A percentile compares a stretch with the other conserved stretches of the same genome.
These are phyloP conservation scores for Nitzschia sp. DNA, from an alignment of 108 stramenopile species.

Conservation along the genomic window DNA sequence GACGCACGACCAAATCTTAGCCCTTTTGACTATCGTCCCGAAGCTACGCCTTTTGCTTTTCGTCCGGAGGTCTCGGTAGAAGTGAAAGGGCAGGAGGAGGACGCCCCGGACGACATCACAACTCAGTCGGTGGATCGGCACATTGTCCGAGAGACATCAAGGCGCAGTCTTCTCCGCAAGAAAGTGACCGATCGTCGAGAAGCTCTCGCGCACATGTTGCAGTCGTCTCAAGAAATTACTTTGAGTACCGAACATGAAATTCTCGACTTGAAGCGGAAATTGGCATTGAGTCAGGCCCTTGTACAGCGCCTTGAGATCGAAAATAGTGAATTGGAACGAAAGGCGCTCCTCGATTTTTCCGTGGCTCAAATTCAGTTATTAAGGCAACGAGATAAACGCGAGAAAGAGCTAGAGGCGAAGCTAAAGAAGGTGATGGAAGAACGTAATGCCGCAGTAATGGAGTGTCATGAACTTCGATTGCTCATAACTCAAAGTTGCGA, in stretches of 20 bases:
- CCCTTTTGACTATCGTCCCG: neutral
- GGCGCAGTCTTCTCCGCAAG: conserved; percentile 5
- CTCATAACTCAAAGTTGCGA: conserved; percentile 1
- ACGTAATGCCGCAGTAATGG: conserved; percentile 14
- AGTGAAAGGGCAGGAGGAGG: neutral
- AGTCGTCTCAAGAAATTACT: conserved; percentile 2
- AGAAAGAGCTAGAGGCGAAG: conserved; percentile 3
- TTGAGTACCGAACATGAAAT: conserved; percentile 6
- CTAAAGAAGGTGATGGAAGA: conserved; percentile 11
- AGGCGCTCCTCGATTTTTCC: neutral
- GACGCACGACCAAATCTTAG: no score
- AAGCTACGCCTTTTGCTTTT: neutral
- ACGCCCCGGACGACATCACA: conserved; percentile 7
- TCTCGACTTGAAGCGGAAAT: conserved; percentile 19
- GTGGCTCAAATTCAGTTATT: neutral
- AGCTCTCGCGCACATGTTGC: conserved; percentile 3
- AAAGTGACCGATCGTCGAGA: conserved; percentile 22
- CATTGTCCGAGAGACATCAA: conserved; percentile 3
- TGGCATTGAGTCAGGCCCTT: conserved; percentile 26
- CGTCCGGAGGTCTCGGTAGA: neutral
- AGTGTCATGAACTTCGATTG: conserved; percentile 21
- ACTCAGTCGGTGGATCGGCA: conserved; percentile 18
- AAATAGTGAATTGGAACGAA: conserved; percentile 1
- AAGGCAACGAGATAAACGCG: conserved; percentile 2
- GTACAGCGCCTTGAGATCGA: conserved; percentile 21